A percentile compares a stretch with the other conserved stretches of the same genome.
Evolutionary conservation across 108 stramenopile species (phyloP).

Genomic region (Nitzschia inconspicua): DNA sequence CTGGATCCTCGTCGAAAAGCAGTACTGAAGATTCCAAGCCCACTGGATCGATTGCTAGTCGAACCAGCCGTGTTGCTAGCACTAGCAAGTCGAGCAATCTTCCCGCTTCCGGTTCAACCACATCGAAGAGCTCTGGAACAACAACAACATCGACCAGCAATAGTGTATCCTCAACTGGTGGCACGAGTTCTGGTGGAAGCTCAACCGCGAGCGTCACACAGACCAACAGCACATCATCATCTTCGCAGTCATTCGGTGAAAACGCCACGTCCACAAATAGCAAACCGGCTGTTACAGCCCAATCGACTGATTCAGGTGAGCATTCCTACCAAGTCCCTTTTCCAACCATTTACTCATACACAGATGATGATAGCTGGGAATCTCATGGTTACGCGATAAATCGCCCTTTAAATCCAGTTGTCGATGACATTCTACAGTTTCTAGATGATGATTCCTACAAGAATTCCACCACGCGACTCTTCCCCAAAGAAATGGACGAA

Average conservation of each 20-base stretch:
- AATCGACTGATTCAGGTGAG: constrained; percentile 6
- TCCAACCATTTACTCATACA: not conserved
- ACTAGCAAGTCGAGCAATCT: too few relatives aligned
- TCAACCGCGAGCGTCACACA: too few relatives aligned
- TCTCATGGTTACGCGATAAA: not conserved
- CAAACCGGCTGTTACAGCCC: not conserved
- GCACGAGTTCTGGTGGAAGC: too few relatives aligned
- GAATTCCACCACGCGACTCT: not conserved
- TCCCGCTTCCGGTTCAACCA: too few relatives aligned
- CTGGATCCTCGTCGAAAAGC: not conserved
- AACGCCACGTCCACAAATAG: not conserved
- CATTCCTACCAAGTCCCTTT: not conserved
- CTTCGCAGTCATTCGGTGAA: too few relatives aligned
- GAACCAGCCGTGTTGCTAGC: not conserved
- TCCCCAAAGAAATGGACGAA: constrained; percentile 30
- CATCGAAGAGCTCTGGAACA: too few relatives aligned
- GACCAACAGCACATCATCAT: too few relatives aligned
- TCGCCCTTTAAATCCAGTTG: constrained; percentile 9
- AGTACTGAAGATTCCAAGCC: not conserved
- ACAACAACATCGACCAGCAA: too few relatives aligned
- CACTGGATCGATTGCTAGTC: not conserved
- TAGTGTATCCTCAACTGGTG: too few relatives aligned
- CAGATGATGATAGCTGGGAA: constrained; percentile 10
- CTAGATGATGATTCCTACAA: not conserved
- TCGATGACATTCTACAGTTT: constrained; percentile 10